phyloP scores from a whole-genome alignment of 371 early-diverging fungal species.

The Mortierella sp. region DNA sequence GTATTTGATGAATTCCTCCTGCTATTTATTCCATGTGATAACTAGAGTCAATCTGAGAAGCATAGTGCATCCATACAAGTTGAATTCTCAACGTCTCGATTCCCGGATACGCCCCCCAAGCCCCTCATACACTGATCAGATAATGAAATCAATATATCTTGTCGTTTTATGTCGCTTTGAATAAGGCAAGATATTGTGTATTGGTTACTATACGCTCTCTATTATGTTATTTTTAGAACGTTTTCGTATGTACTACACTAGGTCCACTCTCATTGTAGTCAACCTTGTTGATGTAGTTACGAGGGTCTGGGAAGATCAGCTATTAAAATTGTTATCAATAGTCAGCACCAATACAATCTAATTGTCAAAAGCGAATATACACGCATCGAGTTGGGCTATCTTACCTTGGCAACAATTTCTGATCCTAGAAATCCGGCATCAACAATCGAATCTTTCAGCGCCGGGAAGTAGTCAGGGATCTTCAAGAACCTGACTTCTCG shows the following conservation, averaged over 20 bases:
- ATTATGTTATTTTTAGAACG: slow-evolving; percentile 27
- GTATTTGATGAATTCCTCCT: too few relatives aligned
- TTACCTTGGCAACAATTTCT: slow-evolving; percentile 85
- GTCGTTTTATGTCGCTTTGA: too few relatives aligned
- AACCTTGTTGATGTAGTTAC: slow-evolving; percentile 81
- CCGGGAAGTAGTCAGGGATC: slow-evolving; percentile 84
- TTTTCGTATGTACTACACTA: slow-evolving; percentile 74
- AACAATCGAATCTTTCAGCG: slow-evolving; percentile 73
- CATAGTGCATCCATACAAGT: too few relatives aligned
- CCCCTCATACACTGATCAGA: too few relatives aligned
- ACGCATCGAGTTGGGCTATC: neutral
- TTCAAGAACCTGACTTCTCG: slow-evolving; percentile 77
- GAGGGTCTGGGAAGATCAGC: slow-evolving; percentile 78
- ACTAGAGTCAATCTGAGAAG: too few relatives aligned
- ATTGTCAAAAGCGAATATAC: too few relatives aligned
- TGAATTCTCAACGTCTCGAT: too few relatives aligned
- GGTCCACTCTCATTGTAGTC: slow-evolving; percentile 89
- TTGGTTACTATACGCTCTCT: slow-evolving; percentile 6
- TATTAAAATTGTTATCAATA: neutral
- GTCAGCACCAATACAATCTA: too few relatives aligned
- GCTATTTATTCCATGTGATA: too few relatives aligned
- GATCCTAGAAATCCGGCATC: slow-evolving; percentile 82
- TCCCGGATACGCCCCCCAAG: too few relatives aligned
- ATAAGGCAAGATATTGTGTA: too few relatives aligned
- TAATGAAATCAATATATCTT: too few relatives aligned